phyloP scores from a whole-genome alignment of 495 filamentous ascomycete species.

The Penicillium psychrofluorescens region DNA sequence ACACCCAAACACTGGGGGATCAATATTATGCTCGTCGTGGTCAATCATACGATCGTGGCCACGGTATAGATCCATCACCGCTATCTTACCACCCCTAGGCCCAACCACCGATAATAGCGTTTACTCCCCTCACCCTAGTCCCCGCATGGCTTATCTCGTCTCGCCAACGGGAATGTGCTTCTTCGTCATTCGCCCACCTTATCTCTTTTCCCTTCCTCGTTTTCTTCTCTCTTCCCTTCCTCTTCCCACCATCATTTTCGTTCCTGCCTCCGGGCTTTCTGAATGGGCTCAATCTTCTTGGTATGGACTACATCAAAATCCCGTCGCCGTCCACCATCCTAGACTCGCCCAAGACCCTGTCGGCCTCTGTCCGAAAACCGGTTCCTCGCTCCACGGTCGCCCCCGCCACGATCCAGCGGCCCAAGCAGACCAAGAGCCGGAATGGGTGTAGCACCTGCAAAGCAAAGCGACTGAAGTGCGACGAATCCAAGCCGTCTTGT shows the following conservation, averaged over 20 bases:
- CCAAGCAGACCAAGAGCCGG: constrained; percentile 77
- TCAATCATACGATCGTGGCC: no score
- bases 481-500: constrained; percentile 70
- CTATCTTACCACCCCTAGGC: no score
- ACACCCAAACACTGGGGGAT: no score
- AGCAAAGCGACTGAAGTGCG: constrained; percentile 74
- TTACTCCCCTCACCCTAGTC: not conserved
- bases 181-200: constrained; percentile 7
- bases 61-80: no score
- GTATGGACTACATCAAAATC: constrained; percentile 58
- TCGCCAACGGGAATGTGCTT: not conserved
- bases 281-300: constrained; percentile 5
- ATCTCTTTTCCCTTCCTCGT: constrained; percentile 6
- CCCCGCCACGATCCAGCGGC: constrained; percentile 36
- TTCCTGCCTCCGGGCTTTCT: not conserved
- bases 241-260: not conserved
- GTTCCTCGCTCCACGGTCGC: constrained; percentile 22
- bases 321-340: constrained; percentile 57
- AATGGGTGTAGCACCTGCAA: constrained; percentile 83
- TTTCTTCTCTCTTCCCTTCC: not conserved
- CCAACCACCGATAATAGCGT: no score
- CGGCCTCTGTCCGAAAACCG: constrained; percentile 23
- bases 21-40: no score
- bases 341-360: constrained; percentile 31
- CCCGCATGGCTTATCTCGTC: constrained; percentile 9